These are phyloP conservation scores for Candida tammaniensis DNA, from an alignment of 805 yeast genomes.

Conservation along the genomic window DNA sequence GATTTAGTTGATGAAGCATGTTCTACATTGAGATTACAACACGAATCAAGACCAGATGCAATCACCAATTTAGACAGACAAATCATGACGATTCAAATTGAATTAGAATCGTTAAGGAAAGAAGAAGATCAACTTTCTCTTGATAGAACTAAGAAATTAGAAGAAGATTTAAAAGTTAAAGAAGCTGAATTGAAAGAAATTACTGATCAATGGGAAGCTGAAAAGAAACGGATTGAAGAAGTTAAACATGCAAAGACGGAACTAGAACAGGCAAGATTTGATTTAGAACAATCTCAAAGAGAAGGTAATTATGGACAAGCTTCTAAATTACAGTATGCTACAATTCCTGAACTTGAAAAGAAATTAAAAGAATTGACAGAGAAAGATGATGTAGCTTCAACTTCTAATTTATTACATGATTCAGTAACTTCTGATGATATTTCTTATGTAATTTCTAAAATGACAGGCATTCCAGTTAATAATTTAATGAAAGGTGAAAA, in stretches of 20 bases:
- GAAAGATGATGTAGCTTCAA: conserved; percentile 26
- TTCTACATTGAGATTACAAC: conserved; percentile 89
- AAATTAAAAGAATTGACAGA: conserved; percentile 49
- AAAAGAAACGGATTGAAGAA: conserved; percentile 69
- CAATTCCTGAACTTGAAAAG: conserved; percentile 75
- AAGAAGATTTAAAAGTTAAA: conserved; percentile 62
- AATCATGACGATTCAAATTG: conserved; percentile 92
- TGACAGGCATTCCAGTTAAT: conserved; percentile 94
- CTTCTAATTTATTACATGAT: conserved; percentile 65
- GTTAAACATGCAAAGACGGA: conserved; percentile 79
- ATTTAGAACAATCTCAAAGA: conserved; percentile 78
- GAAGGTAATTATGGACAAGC: conserved; percentile 85
- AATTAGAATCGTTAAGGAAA: conserved; percentile 87
- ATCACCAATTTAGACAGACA: conserved; percentile 84
- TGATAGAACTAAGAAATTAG: conserved; percentile 74
- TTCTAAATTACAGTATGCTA: conserved; percentile 83
- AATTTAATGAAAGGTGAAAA: conserved; percentile 92
- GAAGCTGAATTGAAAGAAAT: conserved; percentile 64
- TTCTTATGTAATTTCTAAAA: conserved; percentile 84
- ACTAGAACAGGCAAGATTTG: conserved; percentile 79
- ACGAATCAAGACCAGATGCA: conserved; percentile 95
- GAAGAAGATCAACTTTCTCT: conserved; percentile 83
- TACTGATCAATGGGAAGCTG: conserved; percentile 84
- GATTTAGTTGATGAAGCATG: conserved; percentile 97
- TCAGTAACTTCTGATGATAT: conserved; percentile 93